Base-by-base conservation (phyloP, 169 alveolate species). In the Plasmodium vivax region DNA sequence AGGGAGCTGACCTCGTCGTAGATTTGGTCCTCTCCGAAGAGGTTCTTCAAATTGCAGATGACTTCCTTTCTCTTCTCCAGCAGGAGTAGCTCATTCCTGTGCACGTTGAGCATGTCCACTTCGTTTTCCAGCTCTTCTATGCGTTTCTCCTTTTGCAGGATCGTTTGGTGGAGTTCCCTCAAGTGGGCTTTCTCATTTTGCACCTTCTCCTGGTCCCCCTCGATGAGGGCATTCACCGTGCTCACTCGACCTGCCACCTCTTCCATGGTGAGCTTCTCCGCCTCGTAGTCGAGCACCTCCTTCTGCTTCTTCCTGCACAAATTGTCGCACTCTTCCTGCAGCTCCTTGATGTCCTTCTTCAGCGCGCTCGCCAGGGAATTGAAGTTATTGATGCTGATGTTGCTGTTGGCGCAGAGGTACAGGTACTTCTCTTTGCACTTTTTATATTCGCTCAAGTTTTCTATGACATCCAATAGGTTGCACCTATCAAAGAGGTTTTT, bases 1-100 rank as follows among this genome's bases (percentile, higher is more conserved):
- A 96, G 85, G 32, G 95, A 68, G 32, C 85, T 10, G 16, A 96
- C 96, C 73, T 96, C 97, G 36, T 96, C 97, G 32, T 93, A 95
- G 19, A 96, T 96, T 51, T 87, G 83, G 56, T 56, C 82, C 3
- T 96, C 94, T 3, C 94, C 87, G 23, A 96, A 92, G 0, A 77
- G 56, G 32, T 73, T 87, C 56, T 81, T 84, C 74, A 96, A 58
- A 71, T 93, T 96, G 85, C 72, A 84, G 19, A 94, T 96, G 43
- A 85, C 56, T 14, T 92, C 95, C 32, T 92, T 75, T 77, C 93
- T 94, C 72, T 93, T 93, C 14, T 95, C 95, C 58, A 88, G 92
- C 51, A 77, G 75, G 23, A 83, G 41, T 80, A 93, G 83, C 72
- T 96, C 97, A 38, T 75, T 82, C 83, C 95, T 96, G 41, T 95